Evolutionary conservation across 164 flowering plant species (phyloP).

Genomic region (Annona cherimola): DNA sequence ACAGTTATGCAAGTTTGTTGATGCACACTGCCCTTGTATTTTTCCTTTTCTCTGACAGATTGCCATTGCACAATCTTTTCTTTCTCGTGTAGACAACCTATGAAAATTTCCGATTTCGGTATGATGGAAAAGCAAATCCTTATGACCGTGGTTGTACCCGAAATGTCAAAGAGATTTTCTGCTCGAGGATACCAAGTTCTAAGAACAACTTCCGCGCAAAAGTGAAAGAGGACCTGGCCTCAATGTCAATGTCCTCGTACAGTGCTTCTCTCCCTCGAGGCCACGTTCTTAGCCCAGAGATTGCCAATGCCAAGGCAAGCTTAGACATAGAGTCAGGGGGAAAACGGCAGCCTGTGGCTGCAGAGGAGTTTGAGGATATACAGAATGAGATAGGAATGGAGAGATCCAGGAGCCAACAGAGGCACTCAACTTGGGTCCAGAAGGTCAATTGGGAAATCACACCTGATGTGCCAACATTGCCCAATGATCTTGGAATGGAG

Average conservation of each 20-base stretch:
- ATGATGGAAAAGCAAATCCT: conserved; percentile 62
- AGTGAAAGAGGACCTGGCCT: conserved; percentile 26
- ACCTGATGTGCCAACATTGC: conserved; percentile 34
- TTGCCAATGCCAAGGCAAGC: conserved; percentile 40
- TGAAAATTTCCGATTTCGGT: conserved; percentile 69
- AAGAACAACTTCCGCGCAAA: conserved; percentile 47
- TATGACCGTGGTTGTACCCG: conserved; percentile 40
- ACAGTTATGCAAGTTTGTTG: too few relatives aligned
- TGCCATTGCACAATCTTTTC: not conserved
- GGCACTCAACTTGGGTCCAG: conserved; percentile 29
- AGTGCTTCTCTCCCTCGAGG: conserved; percentile 8
- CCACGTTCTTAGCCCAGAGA: conserved; percentile 35
- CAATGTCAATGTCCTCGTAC: conserved; percentile 16
- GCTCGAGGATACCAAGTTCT: conserved; percentile 51
- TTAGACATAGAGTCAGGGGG: conserved; percentile 48
- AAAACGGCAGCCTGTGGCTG: conserved; percentile 48
- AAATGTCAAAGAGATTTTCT: conserved; percentile 50
- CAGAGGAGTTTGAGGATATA: conserved; percentile 53
- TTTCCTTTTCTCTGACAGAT: not conserved
- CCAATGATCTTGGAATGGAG: conserved; percentile 25
- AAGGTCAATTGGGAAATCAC: conserved; percentile 47
- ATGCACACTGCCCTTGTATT: not conserved
- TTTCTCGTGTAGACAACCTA: conserved; percentile 67
- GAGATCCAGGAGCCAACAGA: conserved; percentile 33
- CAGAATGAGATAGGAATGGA: conserved; percentile 41